Base-by-base conservation (phyloP, 2,329 filamentous ascomycete genomes). In the Ophiosphaerella korrae region DNA sequence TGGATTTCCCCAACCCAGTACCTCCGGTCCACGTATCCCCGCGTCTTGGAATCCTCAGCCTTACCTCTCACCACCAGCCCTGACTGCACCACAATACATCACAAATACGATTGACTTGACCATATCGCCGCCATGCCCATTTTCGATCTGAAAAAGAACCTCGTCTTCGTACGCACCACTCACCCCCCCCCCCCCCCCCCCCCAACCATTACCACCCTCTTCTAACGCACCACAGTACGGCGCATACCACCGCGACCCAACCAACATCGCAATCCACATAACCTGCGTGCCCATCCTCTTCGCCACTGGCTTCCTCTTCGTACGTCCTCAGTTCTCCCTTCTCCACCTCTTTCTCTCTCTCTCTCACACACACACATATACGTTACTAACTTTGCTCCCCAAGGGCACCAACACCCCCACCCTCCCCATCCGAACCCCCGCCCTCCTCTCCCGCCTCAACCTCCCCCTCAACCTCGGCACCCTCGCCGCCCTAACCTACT, bases 241-340 rank as follows among this genome's bases (percentile, higher is more conserved):
- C 72, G 84, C 88, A 52, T 93, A 93, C 72, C 90, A 94, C 74
- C 85, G 88, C 69, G 86, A 93, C 73, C 78, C 83, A 81, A 79
- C 88, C 73, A 94, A 94, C 69, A 76, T 92, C 51, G 80, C 79
- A 57, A 92, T 94, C 63, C 90, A 94, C 74, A 88, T 92, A 77
- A 77, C 84, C 48, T 92, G 88, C 70, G 89, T 94, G 43, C 90
- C 90, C 23, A 70, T 89, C 50, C 86, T 93, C 43, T 76, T 93
- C 45, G 80, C 88, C 61, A 86, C 88, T 1, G 83, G 78, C 26
- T 87, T 93, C 66, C 79, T 88, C 54, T 80, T 92, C 69, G 89
- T 92, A 82, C 57, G 84, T 73, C 24, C 18, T 4, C 18, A 21
- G 3, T 4, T 21, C 18, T 4, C 18, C 18, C 18, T 21, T 21